These are phyloP conservation scores for Apiosordaria backusii DNA, from an alignment of 495 filamentous ascomycete genomes.

Conservation along the genomic window DNA sequence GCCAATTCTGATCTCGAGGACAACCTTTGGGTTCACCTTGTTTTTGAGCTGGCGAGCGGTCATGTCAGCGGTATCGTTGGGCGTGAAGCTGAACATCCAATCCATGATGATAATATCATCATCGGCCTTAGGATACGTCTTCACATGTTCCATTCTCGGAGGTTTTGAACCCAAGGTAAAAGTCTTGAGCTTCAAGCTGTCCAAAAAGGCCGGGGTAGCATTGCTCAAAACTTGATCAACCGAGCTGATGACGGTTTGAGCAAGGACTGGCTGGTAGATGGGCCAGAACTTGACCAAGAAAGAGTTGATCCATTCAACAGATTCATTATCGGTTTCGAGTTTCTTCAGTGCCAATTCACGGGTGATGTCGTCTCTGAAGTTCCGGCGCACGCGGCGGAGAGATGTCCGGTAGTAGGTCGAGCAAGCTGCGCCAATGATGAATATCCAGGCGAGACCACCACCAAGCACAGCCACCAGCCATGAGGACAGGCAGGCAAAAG, in stretches of 20 bases:
- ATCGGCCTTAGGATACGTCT: constrained; percentile 93
- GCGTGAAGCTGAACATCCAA: constrained; percentile 99
- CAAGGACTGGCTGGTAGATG: constrained; percentile 92
- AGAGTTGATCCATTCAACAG: constrained; percentile 98
- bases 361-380: constrained; percentile 90
- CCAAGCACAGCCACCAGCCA: constrained; percentile 88
- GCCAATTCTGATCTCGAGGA: constrained; percentile 87
- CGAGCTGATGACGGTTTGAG: constrained; percentile 83
- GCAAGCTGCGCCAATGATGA: constrained; percentile 86
- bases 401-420: constrained; percentile 97
- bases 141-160: constrained; percentile 92
- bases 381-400: constrained; percentile 84
- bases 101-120: constrained; percentile 97
- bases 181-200: constrained; percentile 84
- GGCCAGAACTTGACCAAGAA: constrained; percentile 99
- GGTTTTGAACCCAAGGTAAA: constrained; percentile 94
- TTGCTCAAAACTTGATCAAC: constrained; percentile 95
- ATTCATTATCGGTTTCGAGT: constrained; percentile 89
- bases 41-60: constrained; percentile 85
- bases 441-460: constrained; percentile 88
- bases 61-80: constrained; percentile 88
- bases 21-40: constrained; percentile 95
- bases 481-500: constrained; percentile 85
- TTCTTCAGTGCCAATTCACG: constrained; percentile 89
- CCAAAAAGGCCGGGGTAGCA: constrained; percentile 84